These are phyloP conservation scores for Botrytis medusae DNA, from an alignment of 2,329 filamentous ascomycete species.

Conservation along the genomic window DNA sequence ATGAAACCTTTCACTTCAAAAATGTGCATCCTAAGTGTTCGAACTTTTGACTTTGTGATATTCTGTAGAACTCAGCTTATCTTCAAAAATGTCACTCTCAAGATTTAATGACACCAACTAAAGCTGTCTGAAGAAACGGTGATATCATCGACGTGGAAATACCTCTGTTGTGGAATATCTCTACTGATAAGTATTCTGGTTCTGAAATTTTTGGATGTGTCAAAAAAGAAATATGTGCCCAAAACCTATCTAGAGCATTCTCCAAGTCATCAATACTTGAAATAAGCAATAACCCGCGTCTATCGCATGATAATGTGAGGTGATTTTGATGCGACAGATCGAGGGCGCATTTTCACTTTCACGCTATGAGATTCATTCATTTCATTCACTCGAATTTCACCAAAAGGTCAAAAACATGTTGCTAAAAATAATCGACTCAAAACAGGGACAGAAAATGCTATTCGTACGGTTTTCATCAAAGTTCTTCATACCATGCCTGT, in stretches of 20 bases:
- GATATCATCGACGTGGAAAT: not conserved
- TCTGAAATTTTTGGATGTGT: not conserved
- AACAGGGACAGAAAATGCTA: not conserved
- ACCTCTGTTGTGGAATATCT: fast-evolving
- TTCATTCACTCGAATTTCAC: not conserved
- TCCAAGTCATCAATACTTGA: not conserved
- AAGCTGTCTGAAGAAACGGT: not conserved
- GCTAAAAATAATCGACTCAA: not conserved
- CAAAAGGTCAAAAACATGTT: not conserved
- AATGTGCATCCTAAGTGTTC: not conserved
- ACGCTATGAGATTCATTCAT: not conserved
- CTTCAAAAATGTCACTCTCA: not conserved
- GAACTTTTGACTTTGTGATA: not conserved
- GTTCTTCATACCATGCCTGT: not conserved
- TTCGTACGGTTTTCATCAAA: not conserved
- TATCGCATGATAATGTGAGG: not conserved
- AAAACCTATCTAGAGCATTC: not conserved
- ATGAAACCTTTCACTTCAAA: not conserved
- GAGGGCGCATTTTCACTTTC: not conserved
- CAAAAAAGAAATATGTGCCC: not conserved
- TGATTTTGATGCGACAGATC: not conserved
- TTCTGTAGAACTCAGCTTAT: not conserved
- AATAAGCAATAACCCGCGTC: not conserved
- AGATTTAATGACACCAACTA: not conserved
- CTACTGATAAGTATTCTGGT: not conserved